A percentile compares a stretch with the other conserved stretches of the same genome.
phyloP scores from a whole-genome alignment of 352 stramenopile species.

The Globisporangium solare region DNA sequence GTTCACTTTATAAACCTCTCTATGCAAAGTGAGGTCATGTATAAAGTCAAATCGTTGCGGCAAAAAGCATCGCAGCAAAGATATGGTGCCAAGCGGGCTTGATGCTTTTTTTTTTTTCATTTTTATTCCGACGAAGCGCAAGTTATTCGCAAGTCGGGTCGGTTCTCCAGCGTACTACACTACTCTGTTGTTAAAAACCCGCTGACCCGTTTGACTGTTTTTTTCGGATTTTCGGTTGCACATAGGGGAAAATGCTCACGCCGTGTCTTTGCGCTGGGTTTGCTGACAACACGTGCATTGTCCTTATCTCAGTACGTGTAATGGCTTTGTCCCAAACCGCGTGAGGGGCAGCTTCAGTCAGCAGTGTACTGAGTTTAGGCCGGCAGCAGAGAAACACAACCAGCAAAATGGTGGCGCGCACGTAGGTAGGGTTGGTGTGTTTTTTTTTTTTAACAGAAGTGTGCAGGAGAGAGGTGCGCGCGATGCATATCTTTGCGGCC shows the following conservation, averaged over 20 bases:
- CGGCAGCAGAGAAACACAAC: conserved; percentile 9
- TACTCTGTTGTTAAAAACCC: background rate
- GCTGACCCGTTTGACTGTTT: background rate
- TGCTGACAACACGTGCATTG: background rate
- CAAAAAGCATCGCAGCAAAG: no score
- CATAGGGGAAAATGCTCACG: background rate
- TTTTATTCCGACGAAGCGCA: background rate
- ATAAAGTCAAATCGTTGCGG: no score
- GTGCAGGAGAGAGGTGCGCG: conserved; percentile 11
- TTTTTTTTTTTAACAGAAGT: conserved; percentile 16
- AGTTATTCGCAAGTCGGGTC: background rate
- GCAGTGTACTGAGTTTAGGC: background rate
- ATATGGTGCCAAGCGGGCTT: no score
- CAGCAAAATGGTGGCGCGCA: background rate
- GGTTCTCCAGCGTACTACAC: no score
- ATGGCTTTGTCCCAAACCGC: background rate
- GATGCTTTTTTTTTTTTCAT: no score
- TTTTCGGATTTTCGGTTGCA: no score
- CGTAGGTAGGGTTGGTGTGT: conserved; percentile 9
- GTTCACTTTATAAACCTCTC: no score
- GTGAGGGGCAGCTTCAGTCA: background rate
- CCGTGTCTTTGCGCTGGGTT: background rate
- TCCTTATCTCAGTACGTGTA: background rate
- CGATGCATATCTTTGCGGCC: conserved; percentile 46
- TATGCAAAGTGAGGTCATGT: no score